Evolutionary conservation across 78 protist species (phyloP), one percentile per base, ranked within the genome.

Genomic region (Dictyostelium intermedium): DNA sequence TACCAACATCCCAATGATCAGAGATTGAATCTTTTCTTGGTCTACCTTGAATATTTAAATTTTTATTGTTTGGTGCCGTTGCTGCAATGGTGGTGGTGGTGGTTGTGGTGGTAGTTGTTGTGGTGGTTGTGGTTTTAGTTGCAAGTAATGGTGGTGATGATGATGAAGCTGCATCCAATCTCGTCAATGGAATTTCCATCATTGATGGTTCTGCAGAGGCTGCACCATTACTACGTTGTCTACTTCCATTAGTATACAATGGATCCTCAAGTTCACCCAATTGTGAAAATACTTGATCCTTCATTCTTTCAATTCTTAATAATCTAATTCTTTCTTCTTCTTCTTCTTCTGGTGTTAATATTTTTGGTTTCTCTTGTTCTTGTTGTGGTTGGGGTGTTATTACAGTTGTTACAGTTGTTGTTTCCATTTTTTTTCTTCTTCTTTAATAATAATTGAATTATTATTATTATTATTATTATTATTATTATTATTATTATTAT

Each of bases 1-100:
- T 78, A 20, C 93, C 93, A 34, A 89, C 37, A 70, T 89, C 93
- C 93, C 93, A 89, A 5, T 81, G 43, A 32, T 89, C 93, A n/a
- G 93, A 76, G 70, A 89, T 89, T n/a, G 93, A 89, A 13, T 89
- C 93, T 45, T 34, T 80, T 63, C 93, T 60, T 37, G 70, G 70
- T 39, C 93, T 79, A 37, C 37, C 70, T 80, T 27, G 72, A 30
- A 30, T 80, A 47, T 37, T 80, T 30, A 30, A 50, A 35, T 25
- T 27, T 50, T 50, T 18, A n/a, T 41, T 69, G 11, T 20, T 18
- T 39, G 34, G 32, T 16, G 9, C 18, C 0, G 0, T 1, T 27
- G 78, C 13, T 3, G 39, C 23, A 8, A 16, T 16, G 1, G 20
- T 1, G 20, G 30, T n/a, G 0, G 43, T 74, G 25, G 50, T n/a